Evolutionary conservation across 495 filamentous ascomycete genomes (phyloP).

Genomic region (Aspergillus haitiensis): DNA sequence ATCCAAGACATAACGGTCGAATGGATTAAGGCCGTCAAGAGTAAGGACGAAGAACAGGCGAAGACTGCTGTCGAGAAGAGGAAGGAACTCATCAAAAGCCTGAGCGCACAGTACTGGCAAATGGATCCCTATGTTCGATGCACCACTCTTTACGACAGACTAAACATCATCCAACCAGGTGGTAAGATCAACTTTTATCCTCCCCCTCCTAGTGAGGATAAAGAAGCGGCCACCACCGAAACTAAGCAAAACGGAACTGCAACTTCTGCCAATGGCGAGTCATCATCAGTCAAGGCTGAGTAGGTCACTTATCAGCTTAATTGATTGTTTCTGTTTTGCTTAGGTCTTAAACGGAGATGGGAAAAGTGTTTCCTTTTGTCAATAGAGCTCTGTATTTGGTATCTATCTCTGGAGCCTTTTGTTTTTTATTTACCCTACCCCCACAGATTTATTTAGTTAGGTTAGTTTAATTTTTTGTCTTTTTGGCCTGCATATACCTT

Average conservation of each 20-base stretch:
- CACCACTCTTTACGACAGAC: conserved; percentile 71
- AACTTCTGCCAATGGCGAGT: conserved; percentile 16
- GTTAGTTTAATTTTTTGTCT: background rate
- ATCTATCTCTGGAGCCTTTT: background rate
- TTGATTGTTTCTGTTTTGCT: no score
- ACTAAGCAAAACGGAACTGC: conserved; percentile 18
- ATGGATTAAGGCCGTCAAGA: conserved; percentile 59
- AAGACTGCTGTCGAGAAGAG: conserved; percentile 57
- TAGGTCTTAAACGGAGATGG: no score
- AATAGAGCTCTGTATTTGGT: background rate
- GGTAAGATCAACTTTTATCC: conserved; percentile 73
- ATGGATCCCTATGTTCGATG: conserved; percentile 76
- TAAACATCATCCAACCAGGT: conserved; percentile 62
- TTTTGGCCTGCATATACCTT: conserved; percentile 10
- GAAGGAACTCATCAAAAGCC: conserved; percentile 57
- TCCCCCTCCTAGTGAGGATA: conserved; percentile 17
- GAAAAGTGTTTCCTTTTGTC: background rate
- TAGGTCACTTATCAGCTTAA: background rate
- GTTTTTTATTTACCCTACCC: conserved; percentile 8
- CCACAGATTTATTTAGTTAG: conserved; percentile 5
- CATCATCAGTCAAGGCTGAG: conserved; percentile 40
- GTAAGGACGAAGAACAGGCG: conserved; percentile 45
- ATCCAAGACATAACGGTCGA: conserved; percentile 68
- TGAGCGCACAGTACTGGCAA: conserved; percentile 80
- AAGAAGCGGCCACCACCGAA: conserved; percentile 15